Evolutionary conservation across 352 stramenopile species (phyloP).

Genomic region (Phytophthora palmivora): DNA sequence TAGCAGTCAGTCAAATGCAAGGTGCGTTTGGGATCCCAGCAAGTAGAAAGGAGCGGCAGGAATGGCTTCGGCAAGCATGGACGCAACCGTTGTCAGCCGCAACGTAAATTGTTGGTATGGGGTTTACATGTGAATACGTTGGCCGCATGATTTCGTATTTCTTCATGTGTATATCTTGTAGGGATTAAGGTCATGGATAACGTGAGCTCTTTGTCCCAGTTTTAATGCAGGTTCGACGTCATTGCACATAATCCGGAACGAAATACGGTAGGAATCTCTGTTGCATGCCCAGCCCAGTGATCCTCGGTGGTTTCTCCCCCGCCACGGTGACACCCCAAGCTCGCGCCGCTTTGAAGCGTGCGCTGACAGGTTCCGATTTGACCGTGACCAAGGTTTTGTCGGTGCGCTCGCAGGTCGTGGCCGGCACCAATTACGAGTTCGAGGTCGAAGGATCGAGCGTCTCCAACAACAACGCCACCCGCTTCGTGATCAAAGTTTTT

Average conservation of each 20-base stretch:
- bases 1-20: background rate
- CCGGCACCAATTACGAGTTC: slow-evolving; percentile 53
- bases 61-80: background rate
- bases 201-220: no score
- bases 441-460: slow-evolving; percentile 40
- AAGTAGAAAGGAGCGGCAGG: slow-evolving; percentile 13
- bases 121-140: slow-evolving; percentile 37
- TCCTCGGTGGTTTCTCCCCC: slow-evolving; percentile 36
- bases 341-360: slow-evolving; percentile 30
- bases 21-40: background rate
- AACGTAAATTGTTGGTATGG: slow-evolving; percentile 8
- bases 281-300: slow-evolving; percentile 22
- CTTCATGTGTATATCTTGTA: slow-evolving; percentile 6
- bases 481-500: slow-evolving; percentile 39
- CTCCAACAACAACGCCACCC: slow-evolving; percentile 23
- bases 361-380: slow-evolving; percentile 27
- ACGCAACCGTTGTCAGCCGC: background rate
- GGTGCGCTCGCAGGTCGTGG: slow-evolving; percentile 46
- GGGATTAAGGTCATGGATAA: slow-evolving; percentile 7
- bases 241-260: slow-evolving; percentile 18
- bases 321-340: slow-evolving; percentile 28
- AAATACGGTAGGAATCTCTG: background rate
- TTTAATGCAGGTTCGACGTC: background rate
- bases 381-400: slow-evolving; percentile 34
- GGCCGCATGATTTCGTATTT: slow-evolving; percentile 14